Base-by-base conservation (phyloP, 768 basidiomycete species). In the Tulasnella sp. region DNA sequence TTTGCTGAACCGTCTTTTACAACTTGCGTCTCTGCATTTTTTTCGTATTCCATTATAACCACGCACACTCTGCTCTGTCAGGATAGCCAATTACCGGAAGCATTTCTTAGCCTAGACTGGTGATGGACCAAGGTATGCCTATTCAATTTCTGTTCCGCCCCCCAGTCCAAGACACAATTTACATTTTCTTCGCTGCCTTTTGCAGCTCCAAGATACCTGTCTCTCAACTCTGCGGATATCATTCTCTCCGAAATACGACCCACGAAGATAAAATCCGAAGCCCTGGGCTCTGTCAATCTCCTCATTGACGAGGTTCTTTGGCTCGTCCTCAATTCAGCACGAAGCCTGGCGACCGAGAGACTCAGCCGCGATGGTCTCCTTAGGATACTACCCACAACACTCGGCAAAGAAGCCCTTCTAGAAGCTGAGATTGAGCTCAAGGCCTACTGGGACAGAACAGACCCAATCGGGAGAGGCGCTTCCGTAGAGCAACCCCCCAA, bases 351-450 rank as follows among this genome's bases (percentile, higher is more conserved):
- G 24, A 87, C 88, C 5, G 81, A 89, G 61, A 81, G 80, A 62
- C 76, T 94, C 59, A 83, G 87, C 65, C 76, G 80, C 1, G 58
- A 59, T 30, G 83, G 83, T 60, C 72, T 92, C 41, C 77, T 87
- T 61, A 83, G 78, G 67, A 75, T 87, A 42, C 73, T 92, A 27
- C 86, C 89, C 7, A 89, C 86, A 4, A 77, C 82, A 52, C 77
- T 96, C 47, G 94, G 92, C 50, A 91, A 96, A 73, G 88, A 93
- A 68, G 92, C 92, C 2, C 75, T 95, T 17, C 75, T 93, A 51
- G 94, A 97, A 72, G 94, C 94, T 0, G 94, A 97, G 68, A 77
- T 97, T 44, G 94, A 96, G 70, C 71, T 96, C 48, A 79, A 89
- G 67, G 89, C 89, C 7, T 93, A 93, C 74, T 86, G 85, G 80